Evolutionary conservation across 73 alveolate species (phyloP), one percentile per base, ranked within the genome.

Genomic region (Symbiodinium pilosum): DNA sequence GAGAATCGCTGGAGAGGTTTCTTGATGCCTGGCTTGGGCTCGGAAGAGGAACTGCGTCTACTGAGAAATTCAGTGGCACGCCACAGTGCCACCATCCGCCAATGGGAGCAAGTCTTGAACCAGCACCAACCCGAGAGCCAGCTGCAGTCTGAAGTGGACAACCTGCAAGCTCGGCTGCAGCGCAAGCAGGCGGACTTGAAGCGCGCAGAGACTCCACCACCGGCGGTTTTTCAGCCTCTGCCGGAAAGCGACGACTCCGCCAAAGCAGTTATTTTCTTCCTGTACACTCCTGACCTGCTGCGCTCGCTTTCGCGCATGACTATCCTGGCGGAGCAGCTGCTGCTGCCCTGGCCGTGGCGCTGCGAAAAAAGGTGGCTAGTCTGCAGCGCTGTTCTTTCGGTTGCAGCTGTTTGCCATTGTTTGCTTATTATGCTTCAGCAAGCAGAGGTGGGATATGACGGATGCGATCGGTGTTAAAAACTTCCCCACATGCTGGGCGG

Each of bases 401-500:
- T 16, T 16, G 21, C 1, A 51, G 68, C 68, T 51, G 1, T 1
- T 1, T 16, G 21, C 28, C 28, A 51, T 51, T 51, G 68, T 51
- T 51, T 51, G n/a, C n/a, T n/a, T n/a, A n/a, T n/a, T n/a, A 2
- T 77, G 9, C 87, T 77, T 26, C 26, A n/a, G 39, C 38, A 26
- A 43, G 75, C 44, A 73, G n/a, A 87, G 94, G 94, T 87, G 94
- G 94, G 94, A 87, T 52, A 84, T 87, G 84, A 38, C 43, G 56
- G 12, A 87, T 41, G 2, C 4, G 64, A 56, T 87, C 39, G 42
- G 36, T 28, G 94, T 87, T 54, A 75, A 54, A 28, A 42, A 87
- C 40, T 87, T 87, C 59, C 0, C n/a, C 4, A 87, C 85, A 16
- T 21, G 85, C 43, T 87, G 94, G 94, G 94, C 84, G 28, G 52